Evolutionary conservation across 495 filamentous ascomycete genomes (phyloP).

Genomic region (Aspergillus homomorphus): DNA sequence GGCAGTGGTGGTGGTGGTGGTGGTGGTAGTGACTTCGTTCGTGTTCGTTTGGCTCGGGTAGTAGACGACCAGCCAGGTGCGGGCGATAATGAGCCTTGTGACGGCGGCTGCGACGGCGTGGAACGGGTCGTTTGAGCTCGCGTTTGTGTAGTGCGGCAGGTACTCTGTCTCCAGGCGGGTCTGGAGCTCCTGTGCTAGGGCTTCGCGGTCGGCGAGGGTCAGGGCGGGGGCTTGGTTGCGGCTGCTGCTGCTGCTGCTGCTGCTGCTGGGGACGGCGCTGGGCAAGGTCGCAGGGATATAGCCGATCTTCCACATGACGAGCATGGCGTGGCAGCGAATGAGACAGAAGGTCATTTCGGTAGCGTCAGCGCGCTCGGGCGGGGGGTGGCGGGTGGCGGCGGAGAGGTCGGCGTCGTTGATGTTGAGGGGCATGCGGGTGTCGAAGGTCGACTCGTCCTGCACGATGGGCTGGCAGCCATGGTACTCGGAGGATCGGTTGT

Average conservation of each 20-base stretch:
- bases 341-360: conserved; percentile 81
- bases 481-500: conserved; percentile 59
- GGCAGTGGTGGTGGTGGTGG: too few species aligned
- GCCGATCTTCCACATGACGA: conserved; percentile 25
- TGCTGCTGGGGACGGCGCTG: conserved; percentile 8
- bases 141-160: conserved; percentile 32
- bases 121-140: conserved; percentile 27
- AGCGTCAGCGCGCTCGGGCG: conserved; percentile 51
- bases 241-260: neutral
- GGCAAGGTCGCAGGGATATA: conserved; percentile 19
- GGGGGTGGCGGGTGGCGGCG: conserved; percentile 34
- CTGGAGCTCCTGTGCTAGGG: conserved; percentile 38
- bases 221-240: too few species aligned
- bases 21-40: too few species aligned
- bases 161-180: conserved; percentile 37
- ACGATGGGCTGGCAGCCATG: conserved; percentile 2
- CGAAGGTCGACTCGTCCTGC: neutral
- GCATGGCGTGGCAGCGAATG: conserved; percentile 52
- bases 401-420: neutral
- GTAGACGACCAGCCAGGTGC: too few species aligned
- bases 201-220: conserved; percentile 36
- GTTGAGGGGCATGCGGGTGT: neutral
- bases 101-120: conserved; percentile 36
- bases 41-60: too few species aligned
- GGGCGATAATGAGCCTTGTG: conserved; percentile 8